Evolutionary conservation across 495 filamentous ascomycete species (phyloP), one percentile per base, ranked within the genome.

Genomic region (Tuber magnatum): DNA sequence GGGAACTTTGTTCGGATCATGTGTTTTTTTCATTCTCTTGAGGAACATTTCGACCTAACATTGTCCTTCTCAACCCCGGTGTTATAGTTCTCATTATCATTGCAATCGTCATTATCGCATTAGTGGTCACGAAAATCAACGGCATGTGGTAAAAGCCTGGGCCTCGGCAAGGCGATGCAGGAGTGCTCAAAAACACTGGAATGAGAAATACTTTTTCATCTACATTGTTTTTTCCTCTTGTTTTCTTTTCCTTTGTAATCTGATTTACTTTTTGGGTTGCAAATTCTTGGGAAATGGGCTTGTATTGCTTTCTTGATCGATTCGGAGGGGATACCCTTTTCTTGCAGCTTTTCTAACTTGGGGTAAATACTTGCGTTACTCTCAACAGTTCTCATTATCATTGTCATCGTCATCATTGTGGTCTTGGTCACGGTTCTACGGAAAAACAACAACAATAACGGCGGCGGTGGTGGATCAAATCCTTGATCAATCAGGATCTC

Each of bases 41-140:
- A 65, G 46, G 46, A 43, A 56, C 16, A 69, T 73, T 48, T 73
- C 69, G 43, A 46, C 44, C 35, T 46, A 56, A 42, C 40, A 51
- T 43, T 51, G 44, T 48, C n/a, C 40, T 39, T 73, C 28, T 51
- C 48, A 73, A 73, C 43, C 35, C 35, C 40, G 68, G 65, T 48
- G 44, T 51, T 77, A 73, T 75, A 82, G 76, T 82, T 48, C 74
- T 83, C 72, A 81, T 82, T 74, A 76, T 83, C 71, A 79, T 81
- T 73, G 79, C 73, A 73, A 73, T 81, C 71, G 56, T 78, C 61
- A 38, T 82, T 46, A 76, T 82, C 61, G 81, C 77, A 32, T n/a
- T 82, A 35, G 76, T 82, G 38, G 76, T 82, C 71, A 82, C 78
- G 74, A 79, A 81, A 72, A 72, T 81, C 75, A 75, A 79, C 71